Percentiles rank a stretch among this genome's conserved stretches.
Conservation (phyloP, 768 basidiomycete genomes). For the Termitomyces sp. region DNA sequence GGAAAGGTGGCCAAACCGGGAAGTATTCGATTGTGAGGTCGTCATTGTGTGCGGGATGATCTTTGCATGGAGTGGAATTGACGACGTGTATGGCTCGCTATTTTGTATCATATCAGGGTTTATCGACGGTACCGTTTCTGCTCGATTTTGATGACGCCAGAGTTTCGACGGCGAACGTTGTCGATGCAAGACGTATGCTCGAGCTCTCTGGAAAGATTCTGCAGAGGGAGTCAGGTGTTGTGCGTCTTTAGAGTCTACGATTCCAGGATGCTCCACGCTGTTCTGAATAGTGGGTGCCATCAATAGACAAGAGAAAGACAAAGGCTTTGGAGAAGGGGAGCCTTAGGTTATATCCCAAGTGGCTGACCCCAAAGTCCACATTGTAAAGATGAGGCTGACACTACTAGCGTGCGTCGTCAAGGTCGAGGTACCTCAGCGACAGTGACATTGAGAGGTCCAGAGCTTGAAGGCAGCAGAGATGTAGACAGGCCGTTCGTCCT, state of each 20-base stretch:
- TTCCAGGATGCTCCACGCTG: neutral
- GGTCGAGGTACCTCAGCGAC: neutral
- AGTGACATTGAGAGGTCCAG: neutral
- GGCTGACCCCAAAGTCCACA: neutral
- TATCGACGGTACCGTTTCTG: neutral
- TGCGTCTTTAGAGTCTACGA: neutral
- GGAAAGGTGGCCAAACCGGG: constrained; percentile 1
- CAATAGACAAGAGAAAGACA: neutral
- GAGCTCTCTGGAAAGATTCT: neutral
- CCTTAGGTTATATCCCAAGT: neutral
- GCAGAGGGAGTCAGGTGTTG: neutral
- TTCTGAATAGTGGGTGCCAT: constrained; percentile 10
- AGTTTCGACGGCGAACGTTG: neutral
- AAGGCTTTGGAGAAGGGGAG: neutral
- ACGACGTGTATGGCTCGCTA: constrained; percentile 8
- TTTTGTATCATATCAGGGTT: neutral
- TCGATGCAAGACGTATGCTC: neutral
- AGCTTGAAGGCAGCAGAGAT: neutral
- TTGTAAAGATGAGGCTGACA: neutral
- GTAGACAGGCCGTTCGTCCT: neutral
- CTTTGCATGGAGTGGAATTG: constrained; percentile 17
- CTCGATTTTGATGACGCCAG: constrained; percentile 7
- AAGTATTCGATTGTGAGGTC: neutral
- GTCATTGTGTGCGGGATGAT: constrained; percentile 8
- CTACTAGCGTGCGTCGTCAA: neutral